Percentiles rank a stretch among this genome's conserved stretches.
These are phyloP conservation scores for Mucuna pruriens DNA, from an alignment of 306 rosid genomes.

Conservation along the genomic window DNA sequence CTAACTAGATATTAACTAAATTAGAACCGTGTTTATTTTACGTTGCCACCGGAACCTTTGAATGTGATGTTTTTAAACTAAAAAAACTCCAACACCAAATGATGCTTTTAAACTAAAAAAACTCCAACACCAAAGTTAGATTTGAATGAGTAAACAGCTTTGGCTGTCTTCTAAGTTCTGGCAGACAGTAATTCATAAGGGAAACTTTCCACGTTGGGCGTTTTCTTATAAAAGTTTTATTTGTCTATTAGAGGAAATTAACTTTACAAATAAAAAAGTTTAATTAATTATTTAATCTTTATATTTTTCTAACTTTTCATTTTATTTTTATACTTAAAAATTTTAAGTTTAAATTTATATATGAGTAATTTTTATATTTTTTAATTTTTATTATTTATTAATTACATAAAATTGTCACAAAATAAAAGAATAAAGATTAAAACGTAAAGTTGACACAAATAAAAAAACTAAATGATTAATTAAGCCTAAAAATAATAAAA, in stretches of 20 bases:
- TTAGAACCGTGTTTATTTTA: neutral
- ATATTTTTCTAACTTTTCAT: too few relatives aligned
- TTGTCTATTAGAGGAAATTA: neutral
- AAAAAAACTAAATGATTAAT: too few relatives aligned
- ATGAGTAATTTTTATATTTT: too few relatives aligned
- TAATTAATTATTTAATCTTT: too few relatives aligned
- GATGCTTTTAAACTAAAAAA: neutral
- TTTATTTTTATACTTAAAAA: too few relatives aligned
- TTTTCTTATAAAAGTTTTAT: neutral
- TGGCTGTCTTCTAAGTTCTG: neutral
- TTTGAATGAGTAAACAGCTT: neutral
- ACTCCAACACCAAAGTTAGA: neutral
- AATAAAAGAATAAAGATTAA: too few relatives aligned
- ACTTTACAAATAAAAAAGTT: neutral
- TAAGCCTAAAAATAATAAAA: too few relatives aligned
- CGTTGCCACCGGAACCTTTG: neutral
- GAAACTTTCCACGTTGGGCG: neutral
- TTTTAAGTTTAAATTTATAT: too few relatives aligned
- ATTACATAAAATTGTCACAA: too few relatives aligned
- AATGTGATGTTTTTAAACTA: conserved; percentile 13
- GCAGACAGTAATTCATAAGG: neutral
- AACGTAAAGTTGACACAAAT: too few relatives aligned
- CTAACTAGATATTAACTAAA: neutral
- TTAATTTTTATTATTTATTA: too few relatives aligned
- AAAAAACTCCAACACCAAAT: too few relatives aligned